Conservation (phyloP, 2,329 filamentous ascomycete genomes). For the Verticillium nonalfalfae region DNA sequence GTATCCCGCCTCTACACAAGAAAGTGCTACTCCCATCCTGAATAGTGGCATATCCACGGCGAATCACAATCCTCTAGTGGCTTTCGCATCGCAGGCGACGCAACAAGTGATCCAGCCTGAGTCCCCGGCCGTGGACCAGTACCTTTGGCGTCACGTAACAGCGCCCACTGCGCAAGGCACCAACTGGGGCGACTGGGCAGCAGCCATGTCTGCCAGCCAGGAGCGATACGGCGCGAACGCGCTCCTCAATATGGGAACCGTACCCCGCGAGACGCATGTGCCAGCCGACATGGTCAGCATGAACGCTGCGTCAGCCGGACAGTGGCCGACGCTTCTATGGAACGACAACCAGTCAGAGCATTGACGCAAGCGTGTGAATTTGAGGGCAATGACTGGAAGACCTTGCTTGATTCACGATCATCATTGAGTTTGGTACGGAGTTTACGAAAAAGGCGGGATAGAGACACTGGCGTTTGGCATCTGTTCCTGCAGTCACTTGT, state of each 20-base stretch:
- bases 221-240: conserved; percentile 43
- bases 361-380: background rate
- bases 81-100: conserved; percentile 31
- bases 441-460: background rate
- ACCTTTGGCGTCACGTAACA: conserved; percentile 21
- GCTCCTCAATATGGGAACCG: conserved; percentile 37
- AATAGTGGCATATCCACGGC: conserved; percentile 18
- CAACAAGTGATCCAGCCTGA: conserved; percentile 23
- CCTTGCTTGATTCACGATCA: background rate
- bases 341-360: background rate
- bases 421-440: background rate
- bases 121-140: conserved; percentile 14
- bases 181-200: conserved; percentile 50
- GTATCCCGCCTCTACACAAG: conserved; percentile 5
- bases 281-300: background rate
- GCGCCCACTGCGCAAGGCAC: conserved; percentile 23
- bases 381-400: background rate
- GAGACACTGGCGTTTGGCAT: background rate
- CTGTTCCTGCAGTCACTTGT: background rate
- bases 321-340: conserved; percentile 2
- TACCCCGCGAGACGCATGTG: background rate
- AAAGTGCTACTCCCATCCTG: conserved; percentile 18
- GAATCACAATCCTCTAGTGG: conserved; percentile 28
- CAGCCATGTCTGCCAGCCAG: conserved; percentile 41
- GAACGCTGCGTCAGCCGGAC: background rate